Conservation (phyloP, 2,329 filamentous ascomycete genomes). For the Aotearoamyces nothofagi region DNA sequence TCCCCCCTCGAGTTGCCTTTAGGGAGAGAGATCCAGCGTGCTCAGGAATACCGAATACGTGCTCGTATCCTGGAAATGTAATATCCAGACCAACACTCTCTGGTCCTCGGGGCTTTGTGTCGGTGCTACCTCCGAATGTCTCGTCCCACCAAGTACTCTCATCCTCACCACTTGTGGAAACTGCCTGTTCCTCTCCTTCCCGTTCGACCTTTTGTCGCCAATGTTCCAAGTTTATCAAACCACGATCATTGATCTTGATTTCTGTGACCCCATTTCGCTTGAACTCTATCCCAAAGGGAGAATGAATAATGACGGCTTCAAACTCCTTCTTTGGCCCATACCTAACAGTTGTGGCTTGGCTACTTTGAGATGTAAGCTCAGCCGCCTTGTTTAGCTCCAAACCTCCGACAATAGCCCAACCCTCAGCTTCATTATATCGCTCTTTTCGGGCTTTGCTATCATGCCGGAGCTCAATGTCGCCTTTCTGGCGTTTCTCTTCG, state of each 20-base stretch:
- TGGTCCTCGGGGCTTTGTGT: slow-evolving; percentile 86
- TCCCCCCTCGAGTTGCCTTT: slow-evolving; percentile 77
- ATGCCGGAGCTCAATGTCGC: slow-evolving; percentile 77
- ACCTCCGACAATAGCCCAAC: slow-evolving; percentile 77
- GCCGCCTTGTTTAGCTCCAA: slow-evolving; percentile 58
- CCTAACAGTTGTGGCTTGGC: slow-evolving; percentile 55
- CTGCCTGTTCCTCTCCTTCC: slow-evolving; percentile 25
- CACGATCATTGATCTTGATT: slow-evolving; percentile 79
- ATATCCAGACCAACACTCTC: slow-evolving; percentile 89
- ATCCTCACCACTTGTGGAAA: slow-evolving; percentile 33
- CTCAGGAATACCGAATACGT: slow-evolving; percentile 89
- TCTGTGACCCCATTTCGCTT: slow-evolving; percentile 69
- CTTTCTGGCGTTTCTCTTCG: slow-evolving; percentile 78
- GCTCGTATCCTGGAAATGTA: slow-evolving; percentile 76
- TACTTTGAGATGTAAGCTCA: slow-evolving; percentile 48
- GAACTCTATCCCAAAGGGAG: slow-evolving; percentile 77
- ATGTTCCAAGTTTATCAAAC: slow-evolving; percentile 84
- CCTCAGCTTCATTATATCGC: slow-evolving; percentile 81
- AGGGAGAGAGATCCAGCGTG: slow-evolving; percentile 80
- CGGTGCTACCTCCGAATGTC: slow-evolving; percentile 85
- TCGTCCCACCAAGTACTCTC: slow-evolving; percentile 98
- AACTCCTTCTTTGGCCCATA: slow-evolving; percentile 67
- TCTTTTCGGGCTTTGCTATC: slow-evolving; percentile 77
- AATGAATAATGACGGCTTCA: slow-evolving; percentile 69
- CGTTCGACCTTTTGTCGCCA: slow-evolving; percentile 78